Evolutionary conservation across 352 stramenopile species (phyloP).

Genomic region (Globisporangium irregulare): DNA sequence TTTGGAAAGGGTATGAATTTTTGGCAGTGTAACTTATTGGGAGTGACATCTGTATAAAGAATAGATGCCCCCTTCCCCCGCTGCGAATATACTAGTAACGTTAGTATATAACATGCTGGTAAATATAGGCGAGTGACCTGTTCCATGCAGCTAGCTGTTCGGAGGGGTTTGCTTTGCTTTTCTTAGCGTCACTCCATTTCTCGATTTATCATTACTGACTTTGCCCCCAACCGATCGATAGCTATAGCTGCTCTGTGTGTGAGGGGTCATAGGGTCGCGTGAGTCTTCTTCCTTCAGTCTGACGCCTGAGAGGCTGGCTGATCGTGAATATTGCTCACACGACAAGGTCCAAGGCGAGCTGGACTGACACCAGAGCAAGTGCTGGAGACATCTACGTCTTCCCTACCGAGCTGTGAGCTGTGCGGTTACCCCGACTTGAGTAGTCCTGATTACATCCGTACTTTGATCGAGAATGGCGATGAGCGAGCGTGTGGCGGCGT

Average conservation of each 20-base stretch:
- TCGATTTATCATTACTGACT: conserved; percentile 1
- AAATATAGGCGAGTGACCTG: background rate
- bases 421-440: background rate
- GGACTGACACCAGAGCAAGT: background rate
- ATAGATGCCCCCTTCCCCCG: no score
- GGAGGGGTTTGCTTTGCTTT: background rate
- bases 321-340: background rate
- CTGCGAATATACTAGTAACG: no score
- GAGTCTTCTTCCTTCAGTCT: background rate
- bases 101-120: background rate
- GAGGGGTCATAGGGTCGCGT: no score
- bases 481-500: conserved; percentile 48
- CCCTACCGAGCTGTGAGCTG: background rate
- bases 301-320: background rate
- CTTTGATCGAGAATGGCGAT: conserved; percentile 17
- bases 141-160: background rate
- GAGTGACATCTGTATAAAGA: no score
- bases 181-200: conserved; percentile 3
- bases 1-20: no score
- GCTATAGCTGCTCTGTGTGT: background rate
- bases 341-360: background rate
- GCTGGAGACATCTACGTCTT: background rate
- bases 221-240: background rate
- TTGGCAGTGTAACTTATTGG: no score
- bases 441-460: background rate